Evolutionary conservation across 352 stramenopile genomes (phyloP).

Genomic region (Globisporangium nagaii): DNA sequence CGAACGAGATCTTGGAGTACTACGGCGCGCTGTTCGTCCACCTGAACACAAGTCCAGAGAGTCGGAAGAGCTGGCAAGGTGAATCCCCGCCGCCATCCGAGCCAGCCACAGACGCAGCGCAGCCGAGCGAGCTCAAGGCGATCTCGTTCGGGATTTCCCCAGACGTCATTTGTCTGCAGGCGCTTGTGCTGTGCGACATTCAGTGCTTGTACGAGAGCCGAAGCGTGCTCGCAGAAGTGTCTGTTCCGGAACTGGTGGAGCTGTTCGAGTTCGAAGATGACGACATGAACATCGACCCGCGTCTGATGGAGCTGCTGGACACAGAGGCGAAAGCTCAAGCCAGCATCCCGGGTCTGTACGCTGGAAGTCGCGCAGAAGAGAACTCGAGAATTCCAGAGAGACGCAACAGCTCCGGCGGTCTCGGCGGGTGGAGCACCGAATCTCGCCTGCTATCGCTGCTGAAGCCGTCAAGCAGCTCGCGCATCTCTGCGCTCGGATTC

Average conservation of each 20-base stretch:
- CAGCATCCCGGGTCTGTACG: conserved; percentile 10
- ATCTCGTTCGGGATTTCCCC: conserved; percentile 39
- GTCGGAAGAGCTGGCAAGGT: conserved; percentile 24
- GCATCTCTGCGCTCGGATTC: conserved; percentile 37
- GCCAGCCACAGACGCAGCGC: background rate
- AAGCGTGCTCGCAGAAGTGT: conserved; percentile 60
- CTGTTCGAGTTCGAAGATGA: conserved; percentile 79
- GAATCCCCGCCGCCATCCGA: conserved; percentile 14
- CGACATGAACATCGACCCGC: conserved; percentile 45
- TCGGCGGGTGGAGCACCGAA: conserved; percentile 40
- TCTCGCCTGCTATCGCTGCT: conserved; percentile 46
- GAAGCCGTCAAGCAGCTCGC: conserved; percentile 30
- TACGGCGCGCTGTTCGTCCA: conserved; percentile 62
- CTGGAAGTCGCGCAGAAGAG: conserved; percentile 1
- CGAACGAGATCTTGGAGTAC: conserved; percentile 74
- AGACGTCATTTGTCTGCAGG: conserved; percentile 55
- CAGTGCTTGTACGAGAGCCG: conserved; percentile 73
- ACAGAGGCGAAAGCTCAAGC: conserved; percentile 16
- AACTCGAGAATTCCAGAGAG: conserved; percentile 1
- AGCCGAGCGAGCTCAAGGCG: conserved; percentile 8
- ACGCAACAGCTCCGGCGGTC: conserved; percentile 15
- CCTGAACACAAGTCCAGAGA: conserved; percentile 55
- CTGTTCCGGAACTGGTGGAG: conserved; percentile 61
- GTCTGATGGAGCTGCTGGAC: conserved; percentile 33
- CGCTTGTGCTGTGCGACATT: conserved; percentile 72